Evolutionary conservation across 495 filamentous ascomycete genomes (phyloP), one percentile per base, ranked within the genome.

Genomic region (Cryomyces antarcticus): DNA sequence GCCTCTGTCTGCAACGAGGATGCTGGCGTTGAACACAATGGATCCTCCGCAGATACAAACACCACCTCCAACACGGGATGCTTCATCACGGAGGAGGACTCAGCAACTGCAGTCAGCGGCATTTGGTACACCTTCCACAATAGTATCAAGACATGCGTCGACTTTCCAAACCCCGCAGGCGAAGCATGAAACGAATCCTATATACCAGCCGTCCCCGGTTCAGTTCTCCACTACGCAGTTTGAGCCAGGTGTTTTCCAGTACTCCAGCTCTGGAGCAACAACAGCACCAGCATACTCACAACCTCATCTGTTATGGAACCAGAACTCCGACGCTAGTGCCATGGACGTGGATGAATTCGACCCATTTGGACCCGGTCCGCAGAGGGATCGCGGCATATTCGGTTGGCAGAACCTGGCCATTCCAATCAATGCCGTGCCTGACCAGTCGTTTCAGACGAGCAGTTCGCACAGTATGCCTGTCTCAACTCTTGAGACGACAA

Each of bases 271-370:
- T 3, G 78, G 80, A 30, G 75, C 83, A 0, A 72, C 78, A 33
- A 68, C 74, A 5, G 80, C 76, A 17, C 74, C 78, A 6, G 68
- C 70, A 41, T 78, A 78, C 44, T 69, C 68, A 5, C 73, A 77
- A 47, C 68, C 76, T 35, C 71, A 73, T 42, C 56, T 77, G 28
- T 85, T 86, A 54, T 89, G 82, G 81, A 83, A 87, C 46, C 64
- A 78, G 10, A 68, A 74, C 39, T 45, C 31, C 13, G 46, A 45
- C 38, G 44, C 50, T 4, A 46, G 30, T 36, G 30, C 34, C 3
- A 50, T 55, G 48, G 50, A 55, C 41, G 45, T 55, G n/a, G 52
- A 53, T 41, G 44, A 51, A 43, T 40, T 50, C 11, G 54, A 62
- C 45, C 56, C 58, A 5, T 62, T 62, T 43, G 52, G 53, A 11